A percentile compares a stretch with the other conserved stretches of the same genome.
Conservation (phyloP, 2,329 filamentous ascomycete genomes). For the Colletotrichum melonis region DNA sequence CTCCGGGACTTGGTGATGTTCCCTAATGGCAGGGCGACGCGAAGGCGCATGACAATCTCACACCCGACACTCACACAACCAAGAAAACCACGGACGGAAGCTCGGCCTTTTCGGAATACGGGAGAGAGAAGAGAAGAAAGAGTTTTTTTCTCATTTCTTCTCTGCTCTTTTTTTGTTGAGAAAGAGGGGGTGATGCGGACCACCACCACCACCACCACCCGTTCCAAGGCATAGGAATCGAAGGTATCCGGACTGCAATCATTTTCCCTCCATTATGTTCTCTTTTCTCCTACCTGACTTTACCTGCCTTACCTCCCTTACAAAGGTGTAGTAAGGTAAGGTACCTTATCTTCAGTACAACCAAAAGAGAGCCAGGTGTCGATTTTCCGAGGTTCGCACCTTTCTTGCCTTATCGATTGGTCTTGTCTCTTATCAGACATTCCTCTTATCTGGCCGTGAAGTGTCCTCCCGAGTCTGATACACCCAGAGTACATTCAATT, state of each 20-base stretch:
- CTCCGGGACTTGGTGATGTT: slow-evolving; percentile 16
- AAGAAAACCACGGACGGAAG: neutral
- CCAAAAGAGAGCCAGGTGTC: neutral
- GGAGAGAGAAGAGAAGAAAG: neutral
- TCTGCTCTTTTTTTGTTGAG: neutral
- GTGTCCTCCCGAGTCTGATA: too few relatives aligned
- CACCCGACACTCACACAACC: neutral
- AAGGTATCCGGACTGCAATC: neutral
- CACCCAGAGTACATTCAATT: too few relatives aligned
- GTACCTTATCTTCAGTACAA: too few relatives aligned
- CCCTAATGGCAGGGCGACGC: slow-evolving; percentile 36
- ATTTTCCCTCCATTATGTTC: neutral
- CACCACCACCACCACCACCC: neutral
- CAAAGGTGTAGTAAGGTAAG: too few relatives aligned
- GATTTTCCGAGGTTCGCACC: slow-evolving; percentile 15
- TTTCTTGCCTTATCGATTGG: neutral
- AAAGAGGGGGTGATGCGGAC: neutral
- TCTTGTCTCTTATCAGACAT: neutral
- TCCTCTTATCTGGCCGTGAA: too few relatives aligned
- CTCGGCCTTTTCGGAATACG: neutral
- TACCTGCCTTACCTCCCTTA: too few relatives aligned
- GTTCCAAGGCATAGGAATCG: too few relatives aligned
- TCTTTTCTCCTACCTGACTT: neutral
- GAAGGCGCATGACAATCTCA: slow-evolving; percentile 15
- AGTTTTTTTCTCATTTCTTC: neutral